Percentiles rank a stretch among this genome's conserved stretches.
These are phyloP conservation scores for Clathrus columnatus DNA, from an alignment of 768 basidiomycete genomes.

Conservation along the genomic window DNA sequence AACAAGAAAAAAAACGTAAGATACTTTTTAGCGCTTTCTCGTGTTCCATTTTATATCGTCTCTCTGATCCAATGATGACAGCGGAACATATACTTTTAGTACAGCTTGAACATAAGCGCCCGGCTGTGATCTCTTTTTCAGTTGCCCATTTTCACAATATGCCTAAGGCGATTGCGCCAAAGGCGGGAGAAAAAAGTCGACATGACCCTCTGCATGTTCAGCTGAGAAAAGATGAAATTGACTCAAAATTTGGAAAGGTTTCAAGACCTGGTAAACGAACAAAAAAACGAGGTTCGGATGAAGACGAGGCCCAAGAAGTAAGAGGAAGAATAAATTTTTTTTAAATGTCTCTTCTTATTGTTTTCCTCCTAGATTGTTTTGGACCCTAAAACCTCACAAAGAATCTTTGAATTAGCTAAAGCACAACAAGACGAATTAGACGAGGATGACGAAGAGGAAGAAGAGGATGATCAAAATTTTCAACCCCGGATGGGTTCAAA, in stretches of 20 bases:
- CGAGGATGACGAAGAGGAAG: conserved; percentile 47
- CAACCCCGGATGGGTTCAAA: conserved; percentile 20
- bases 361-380: conserved; percentile 44
- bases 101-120: too few relatives aligned
- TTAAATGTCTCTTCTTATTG: background rate
- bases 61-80: background rate
- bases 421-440: conserved; percentile 89
- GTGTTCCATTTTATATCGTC: background rate
- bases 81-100: too few relatives aligned
- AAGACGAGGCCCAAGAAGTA: conserved; percentile 60
- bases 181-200: conserved; percentile 40
- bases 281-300: conserved; percentile 29
- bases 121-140: too few relatives aligned
- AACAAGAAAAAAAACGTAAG: background rate
- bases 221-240: conserved; percentile 66
- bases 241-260: conserved; percentile 70
- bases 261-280: conserved; percentile 68
- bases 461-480: conserved; percentile 24
- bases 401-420: conserved; percentile 86
- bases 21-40: background rate
- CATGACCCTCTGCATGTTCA: conserved; percentile 87
- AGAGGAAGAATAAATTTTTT: conserved; percentile 16
- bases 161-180: conserved; percentile 1
- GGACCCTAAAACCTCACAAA: conserved; percentile 73
- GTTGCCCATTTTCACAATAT: background rate